Base-by-base conservation (phyloP, 345 rosid genomes). In the Eucalyptus leucophloia region DNA sequence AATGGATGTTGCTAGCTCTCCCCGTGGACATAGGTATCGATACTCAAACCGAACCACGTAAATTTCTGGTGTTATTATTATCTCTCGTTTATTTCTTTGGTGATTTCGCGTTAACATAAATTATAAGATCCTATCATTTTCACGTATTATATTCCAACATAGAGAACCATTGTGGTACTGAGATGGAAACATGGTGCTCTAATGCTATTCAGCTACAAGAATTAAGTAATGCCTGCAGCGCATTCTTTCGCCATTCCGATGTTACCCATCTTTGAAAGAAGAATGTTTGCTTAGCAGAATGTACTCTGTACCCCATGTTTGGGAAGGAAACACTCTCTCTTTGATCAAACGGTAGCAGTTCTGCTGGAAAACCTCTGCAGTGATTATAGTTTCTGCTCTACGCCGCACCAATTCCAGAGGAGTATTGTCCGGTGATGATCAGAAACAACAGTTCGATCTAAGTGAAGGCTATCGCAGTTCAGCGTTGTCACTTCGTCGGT, bases 371-470 rank as follows among this genome's bases (percentile, higher is more conserved):
- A 65, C 77, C 77, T 92, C 95, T 4, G 94, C 92, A 12, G 96
- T 96, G 89, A 97, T 53, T 53, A 19, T 53, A 19, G 58, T 96
- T 87, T 91, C 96, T 49, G 96, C 99, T 90, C 91, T 96, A 92
- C 92, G 92, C 6, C 94, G 91, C 88, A 97, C 96, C 17, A 95
- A 96, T 50, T 90, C 97, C 8, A 97, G 98, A 37, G 94, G 94
- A 58, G 93, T 90, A 65, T n/a, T 15, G 77, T 15, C 37, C 6
- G 77, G 94, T 92, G 4, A 62, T 26, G 19, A 58, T 28, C 26
- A 49, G 86, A 2, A 94, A 94, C 87, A 89, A 94, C 90, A 89
- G 83, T 14, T 15, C 9, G 77, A 65, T 65, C 37, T n/a, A 47
- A 91, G 94, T 88, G 95, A 90, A 49, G 95, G 90, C 21, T 92